Evolutionary conservation across 345 rosid species (phyloP).

Genomic region (Eutrema heterophyllum): DNA sequence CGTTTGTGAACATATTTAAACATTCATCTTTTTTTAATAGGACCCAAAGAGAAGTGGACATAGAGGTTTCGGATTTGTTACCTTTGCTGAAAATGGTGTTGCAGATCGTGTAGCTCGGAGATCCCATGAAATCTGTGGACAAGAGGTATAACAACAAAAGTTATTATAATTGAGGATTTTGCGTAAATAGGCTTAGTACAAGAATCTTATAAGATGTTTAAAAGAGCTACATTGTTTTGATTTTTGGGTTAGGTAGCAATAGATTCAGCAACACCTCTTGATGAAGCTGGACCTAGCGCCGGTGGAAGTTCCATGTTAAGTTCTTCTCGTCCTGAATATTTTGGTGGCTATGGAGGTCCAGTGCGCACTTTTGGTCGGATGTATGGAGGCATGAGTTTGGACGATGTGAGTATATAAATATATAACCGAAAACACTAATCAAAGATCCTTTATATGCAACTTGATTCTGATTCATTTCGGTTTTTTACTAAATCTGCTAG

Average conservation of each 20-base stretch:
- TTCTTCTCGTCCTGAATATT: conserved; percentile 40
- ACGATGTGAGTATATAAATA: conserved; percentile 48
- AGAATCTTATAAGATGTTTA: not conserved
- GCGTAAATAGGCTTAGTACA: not conserved
- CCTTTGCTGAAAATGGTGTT: conserved; percentile 90
- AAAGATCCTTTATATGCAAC: not conserved
- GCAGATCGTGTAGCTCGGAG: conserved; percentile 93
- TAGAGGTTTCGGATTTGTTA: conserved; percentile 95
- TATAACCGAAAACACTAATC: not conserved
- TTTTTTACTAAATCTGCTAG: conserved; percentile 30
- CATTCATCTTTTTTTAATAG: conserved; percentile 33
- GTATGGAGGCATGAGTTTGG: conserved; percentile 72
- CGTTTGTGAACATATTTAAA: not conserved
- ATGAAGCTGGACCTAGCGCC: conserved; percentile 68
- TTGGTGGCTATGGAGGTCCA: conserved; percentile 84
- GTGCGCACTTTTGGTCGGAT: conserved; percentile 70
- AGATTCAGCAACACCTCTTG: conserved; percentile 94
- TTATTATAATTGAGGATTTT: not conserved
- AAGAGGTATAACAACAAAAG: conserved; percentile 49
- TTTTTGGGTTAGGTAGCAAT: conserved; percentile 69
- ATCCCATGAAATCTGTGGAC: conserved; percentile 95
- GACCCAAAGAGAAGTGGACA: conserved; percentile 95
- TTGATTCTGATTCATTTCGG: not conserved
- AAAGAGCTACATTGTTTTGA: conserved; percentile 1
- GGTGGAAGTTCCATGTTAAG: conserved; percentile 48